Conservation (phyloP, 164 flowering plant genomes). For the Nymphaea thermarum region DNA sequence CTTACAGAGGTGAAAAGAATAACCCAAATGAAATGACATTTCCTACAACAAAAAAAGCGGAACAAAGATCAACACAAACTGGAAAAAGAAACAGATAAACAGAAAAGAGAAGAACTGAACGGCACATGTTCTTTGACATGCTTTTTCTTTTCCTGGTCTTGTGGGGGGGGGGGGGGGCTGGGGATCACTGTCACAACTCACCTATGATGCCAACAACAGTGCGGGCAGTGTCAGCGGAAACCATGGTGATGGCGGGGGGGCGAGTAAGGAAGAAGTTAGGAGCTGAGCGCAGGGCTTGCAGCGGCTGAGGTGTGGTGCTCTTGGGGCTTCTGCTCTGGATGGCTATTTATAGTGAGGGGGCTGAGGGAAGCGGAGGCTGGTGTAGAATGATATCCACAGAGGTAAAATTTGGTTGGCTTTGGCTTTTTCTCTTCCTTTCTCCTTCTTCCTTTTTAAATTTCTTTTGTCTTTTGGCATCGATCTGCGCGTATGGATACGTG, state of each 20-base stretch:
- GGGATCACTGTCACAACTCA: constrained; percentile 2
- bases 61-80: neutral
- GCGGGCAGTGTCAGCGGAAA: constrained; percentile 27
- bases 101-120: neutral
- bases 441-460: neutral
- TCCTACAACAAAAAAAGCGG: constrained; percentile 31
- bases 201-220: constrained; percentile 47
- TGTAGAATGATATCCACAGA: neutral
- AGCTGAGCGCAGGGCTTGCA: neutral
- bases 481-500: neutral
- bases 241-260: constrained; percentile 18
- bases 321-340: no score
- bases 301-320: no score
- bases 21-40: constrained; percentile 41
- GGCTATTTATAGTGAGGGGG: neutral
- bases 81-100: neutral
- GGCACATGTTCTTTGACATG: no score
- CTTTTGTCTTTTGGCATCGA: neutral
- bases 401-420: neutral
- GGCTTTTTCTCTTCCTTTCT: neutral
- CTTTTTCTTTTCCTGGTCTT: no score
- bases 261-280: neutral
- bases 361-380: neutral
- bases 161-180: neutral
- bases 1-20: constrained; percentile 70